These are phyloP conservation scores for Citrus trifoliata DNA, from an alignment of 345 rosid genomes.

Conservation along the genomic window DNA sequence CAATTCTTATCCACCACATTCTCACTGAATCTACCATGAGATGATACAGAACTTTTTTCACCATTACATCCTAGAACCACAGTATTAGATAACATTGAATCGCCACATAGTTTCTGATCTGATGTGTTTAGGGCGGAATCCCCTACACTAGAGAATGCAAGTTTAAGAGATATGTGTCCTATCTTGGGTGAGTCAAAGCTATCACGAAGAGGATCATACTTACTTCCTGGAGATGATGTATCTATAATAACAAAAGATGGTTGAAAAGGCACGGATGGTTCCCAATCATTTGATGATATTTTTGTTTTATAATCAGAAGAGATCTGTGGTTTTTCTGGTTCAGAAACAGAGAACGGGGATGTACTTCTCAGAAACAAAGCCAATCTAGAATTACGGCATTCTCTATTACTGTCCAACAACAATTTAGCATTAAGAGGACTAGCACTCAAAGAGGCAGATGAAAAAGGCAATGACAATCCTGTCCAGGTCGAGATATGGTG, in stretches of 20 bases:
- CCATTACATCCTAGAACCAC: slow-evolving; percentile 32
- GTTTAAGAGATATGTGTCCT: slow-evolving; percentile 32
- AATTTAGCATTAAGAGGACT: slow-evolving; percentile 33
- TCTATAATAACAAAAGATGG: slow-evolving; percentile 55
- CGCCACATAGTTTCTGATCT: slow-evolving; percentile 30
- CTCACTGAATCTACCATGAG: slow-evolving; percentile 34
- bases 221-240: slow-evolving; percentile 48
- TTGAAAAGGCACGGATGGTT: slow-evolving; percentile 78
- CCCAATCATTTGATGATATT: slow-evolving; percentile 70
- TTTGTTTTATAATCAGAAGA: slow-evolving; percentile 33
- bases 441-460: slow-evolving; percentile 33
- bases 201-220: slow-evolving; percentile 65
- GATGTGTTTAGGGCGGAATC: slow-evolving; percentile 27
- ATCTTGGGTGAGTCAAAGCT: slow-evolving; percentile 38
- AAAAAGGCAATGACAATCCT: slow-evolving; percentile 29
- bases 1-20: slow-evolving; percentile 29
- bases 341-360: slow-evolving; percentile 37
- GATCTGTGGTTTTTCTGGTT: slow-evolving; percentile 26
- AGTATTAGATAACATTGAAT: slow-evolving; percentile 24
- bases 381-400: slow-evolving; percentile 24
- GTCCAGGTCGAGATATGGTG: slow-evolving; percentile 29
- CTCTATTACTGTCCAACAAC: slow-evolving; percentile 29
- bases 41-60: slow-evolving; percentile 46
- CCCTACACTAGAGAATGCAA: slow-evolving; percentile 35
- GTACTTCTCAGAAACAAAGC: slow-evolving; percentile 31